Conservation (phyloP, 2,329 filamentous ascomycete species). For the Trichoderma sp. region DNA sequence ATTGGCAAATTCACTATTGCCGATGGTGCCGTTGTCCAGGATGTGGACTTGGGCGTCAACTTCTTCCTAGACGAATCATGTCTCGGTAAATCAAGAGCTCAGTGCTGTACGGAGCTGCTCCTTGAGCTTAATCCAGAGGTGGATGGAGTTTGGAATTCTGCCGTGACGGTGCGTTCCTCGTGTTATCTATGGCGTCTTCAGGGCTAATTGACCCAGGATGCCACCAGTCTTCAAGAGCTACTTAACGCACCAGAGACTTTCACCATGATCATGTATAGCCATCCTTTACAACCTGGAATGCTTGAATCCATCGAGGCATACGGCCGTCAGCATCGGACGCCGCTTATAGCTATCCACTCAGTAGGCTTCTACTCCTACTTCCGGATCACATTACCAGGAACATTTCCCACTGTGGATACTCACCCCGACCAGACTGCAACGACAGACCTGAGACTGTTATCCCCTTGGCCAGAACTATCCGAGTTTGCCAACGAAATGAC, state of each 20-base stretch:
- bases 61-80: conserved; percentile 87
- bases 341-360: conserved; percentile 81
- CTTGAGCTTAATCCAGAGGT: conserved; percentile 93
- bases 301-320: conserved; percentile 48
- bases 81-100: conserved; percentile 73
- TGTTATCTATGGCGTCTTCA: conserved; percentile 1
- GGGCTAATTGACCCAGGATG: conserved; percentile 25
- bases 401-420: conserved; percentile 91
- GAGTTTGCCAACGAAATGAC: conserved; percentile 67
- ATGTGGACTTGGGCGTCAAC: conserved; percentile 88
- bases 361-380: conserved; percentile 90
- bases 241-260: conserved; percentile 44
- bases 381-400: conserved; percentile 70
- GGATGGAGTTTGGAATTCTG: conserved; percentile 66
- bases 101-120: conserved; percentile 73
- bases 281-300: conserved; percentile 47
- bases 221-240: conserved; percentile 38
- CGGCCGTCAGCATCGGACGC: conserved; percentile 58
- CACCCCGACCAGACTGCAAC: conserved; percentile 86
- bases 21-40: conserved; percentile 72
- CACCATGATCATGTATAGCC: conserved; percentile 55
- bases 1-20: conserved; percentile 90
- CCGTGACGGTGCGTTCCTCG: conserved; percentile 34
- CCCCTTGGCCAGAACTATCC: conserved; percentile 80
- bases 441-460: conserved; percentile 78